Percentiles rank a stretch among this genome's conserved stretches.
Evolutionary conservation across 805 yeast genomes (phyloP).

Genomic region (Ogataea parapolymorpha): DNA sequence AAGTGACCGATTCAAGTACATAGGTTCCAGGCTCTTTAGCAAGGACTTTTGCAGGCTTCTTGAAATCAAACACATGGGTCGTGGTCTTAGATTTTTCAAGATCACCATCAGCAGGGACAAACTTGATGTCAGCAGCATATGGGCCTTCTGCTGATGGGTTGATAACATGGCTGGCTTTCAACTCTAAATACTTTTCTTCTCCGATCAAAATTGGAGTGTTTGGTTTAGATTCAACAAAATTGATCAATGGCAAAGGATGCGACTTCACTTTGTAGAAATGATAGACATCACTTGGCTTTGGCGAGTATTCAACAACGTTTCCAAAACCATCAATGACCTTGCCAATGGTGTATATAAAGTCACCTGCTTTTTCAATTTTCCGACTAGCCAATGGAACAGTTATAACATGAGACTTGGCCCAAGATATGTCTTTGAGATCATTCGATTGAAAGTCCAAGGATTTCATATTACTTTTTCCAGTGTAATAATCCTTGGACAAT

Average conservation of each 20-base stretch:
- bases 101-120: slow-evolving; percentile 27
- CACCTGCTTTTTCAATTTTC: slow-evolving; percentile 40
- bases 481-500: slow-evolving; percentile 30
- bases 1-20: slow-evolving; percentile 47
- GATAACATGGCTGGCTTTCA: slow-evolving; percentile 25
- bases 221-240: slow-evolving; percentile 38
- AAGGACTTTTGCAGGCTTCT: slow-evolving; percentile 29
- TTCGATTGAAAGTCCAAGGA: slow-evolving; percentile 27
- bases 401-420: slow-evolving; percentile 32
- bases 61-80: slow-evolving; percentile 27
- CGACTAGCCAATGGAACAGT: slow-evolving; percentile 28
- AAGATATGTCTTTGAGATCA: slow-evolving; percentile 38
- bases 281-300: slow-evolving; percentile 33
- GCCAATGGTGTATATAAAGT: slow-evolving; percentile 52
- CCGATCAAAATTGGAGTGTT: slow-evolving; percentile 29
- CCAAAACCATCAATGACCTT: slow-evolving; percentile 67
- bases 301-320: slow-evolving; percentile 45
- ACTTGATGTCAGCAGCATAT: slow-evolving; percentile 36
- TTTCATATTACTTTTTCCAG: slow-evolving; percentile 18
- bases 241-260: slow-evolving; percentile 54
- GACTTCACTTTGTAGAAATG: slow-evolving; percentile 45
- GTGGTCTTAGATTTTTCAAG: slow-evolving; percentile 14
- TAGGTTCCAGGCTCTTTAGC: slow-evolving; percentile 67
- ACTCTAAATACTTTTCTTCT: slow-evolving; percentile 31
- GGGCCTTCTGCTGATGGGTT: slow-evolving; percentile 45